A percentile compares a stretch with the other conserved stretches of the same genome.
Evolutionary conservation across 1,139 yeast genomes (phyloP).

Genomic region (Yamadazyma songkhlaensis): DNA sequence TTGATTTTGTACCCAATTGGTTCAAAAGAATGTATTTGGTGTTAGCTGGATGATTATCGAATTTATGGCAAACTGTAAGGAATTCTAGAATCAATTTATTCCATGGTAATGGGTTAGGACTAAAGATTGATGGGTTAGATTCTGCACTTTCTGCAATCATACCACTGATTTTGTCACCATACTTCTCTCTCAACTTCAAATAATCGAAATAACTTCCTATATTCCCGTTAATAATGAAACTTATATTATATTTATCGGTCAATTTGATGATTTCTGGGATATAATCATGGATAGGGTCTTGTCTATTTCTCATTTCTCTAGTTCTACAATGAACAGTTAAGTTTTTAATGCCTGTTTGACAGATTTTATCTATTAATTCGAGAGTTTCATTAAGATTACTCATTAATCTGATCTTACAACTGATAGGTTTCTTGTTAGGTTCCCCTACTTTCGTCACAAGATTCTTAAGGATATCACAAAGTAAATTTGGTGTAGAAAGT

Average conservation of each 20-base stretch:
- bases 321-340: slow-evolving; percentile 92
- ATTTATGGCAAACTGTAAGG: slow-evolving; percentile 48
- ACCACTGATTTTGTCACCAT: slow-evolving; percentile 63
- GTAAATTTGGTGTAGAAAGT: slow-evolving; percentile 71
- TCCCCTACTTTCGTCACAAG: slow-evolving; percentile 78
- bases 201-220: slow-evolving; percentile 57
- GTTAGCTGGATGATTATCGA: slow-evolving; percentile 64
- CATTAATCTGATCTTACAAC: slow-evolving; percentile 82
- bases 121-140: slow-evolving; percentile 76
- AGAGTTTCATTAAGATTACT: slow-evolving; percentile 55
- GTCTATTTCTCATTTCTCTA: slow-evolving; percentile 84
- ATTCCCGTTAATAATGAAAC: slow-evolving; percentile 81
- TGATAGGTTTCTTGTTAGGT: slow-evolving; percentile 74
- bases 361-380: slow-evolving; percentile 57
- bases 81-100: slow-evolving; percentile 50
- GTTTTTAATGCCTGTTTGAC: slow-evolving; percentile 78
- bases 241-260: slow-evolving; percentile 62
- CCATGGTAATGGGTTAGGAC: slow-evolving; percentile 52
- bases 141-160: slow-evolving; percentile 96
- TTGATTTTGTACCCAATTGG: slow-evolving; percentile 76
- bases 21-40: slow-evolving; percentile 78
- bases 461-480: slow-evolving; percentile 62
- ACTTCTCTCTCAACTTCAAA: slow-evolving; percentile 45
- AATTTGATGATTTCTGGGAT: slow-evolving; percentile 59
- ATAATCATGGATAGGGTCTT: slow-evolving; percentile 69